phyloP scores from a whole-genome alignment of 495 filamentous ascomycete genomes.

The Trichoderma gamsii region DNA sequence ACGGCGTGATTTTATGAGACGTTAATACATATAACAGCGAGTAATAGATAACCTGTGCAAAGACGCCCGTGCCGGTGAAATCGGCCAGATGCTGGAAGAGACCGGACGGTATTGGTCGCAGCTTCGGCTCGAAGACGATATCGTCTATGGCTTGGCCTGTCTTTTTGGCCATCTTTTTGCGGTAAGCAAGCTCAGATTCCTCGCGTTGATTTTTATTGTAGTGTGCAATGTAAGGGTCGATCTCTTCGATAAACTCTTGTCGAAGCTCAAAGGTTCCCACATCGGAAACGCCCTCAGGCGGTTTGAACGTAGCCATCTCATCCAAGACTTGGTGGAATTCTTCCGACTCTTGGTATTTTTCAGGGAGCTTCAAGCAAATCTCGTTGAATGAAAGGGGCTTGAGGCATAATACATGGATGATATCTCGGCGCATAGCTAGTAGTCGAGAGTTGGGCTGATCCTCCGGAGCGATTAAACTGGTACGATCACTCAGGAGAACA shows the following conservation, averaged over 20 bases:
- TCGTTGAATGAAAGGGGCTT: slow-evolving; percentile 92
- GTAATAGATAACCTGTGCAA: slow-evolving; percentile 86
- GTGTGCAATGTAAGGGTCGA: slow-evolving; percentile 91
- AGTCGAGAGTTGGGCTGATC: slow-evolving; percentile 60
- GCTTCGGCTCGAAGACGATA: slow-evolving; percentile 86
- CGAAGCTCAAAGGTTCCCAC: slow-evolving; percentile 91
- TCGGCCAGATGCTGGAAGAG: slow-evolving; percentile 65
- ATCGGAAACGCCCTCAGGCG: slow-evolving; percentile 87
- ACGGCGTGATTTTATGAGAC: slow-evolving; percentile 56
- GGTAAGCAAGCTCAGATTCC: slow-evolving; percentile 85
- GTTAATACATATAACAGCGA: slow-evolving; percentile 71
- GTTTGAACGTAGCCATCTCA: slow-evolving; percentile 80
- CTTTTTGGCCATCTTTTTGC: slow-evolving; percentile 78
- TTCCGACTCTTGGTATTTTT: slow-evolving; percentile 76
- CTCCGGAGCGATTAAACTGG: slow-evolving; percentile 64
- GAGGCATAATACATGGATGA: slow-evolving; percentile 92
- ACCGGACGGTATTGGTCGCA: slow-evolving; percentile 70
- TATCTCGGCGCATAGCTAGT: slow-evolving; percentile 74
- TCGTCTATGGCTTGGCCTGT: slow-evolving; percentile 74
- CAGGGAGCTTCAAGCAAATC: slow-evolving; percentile 70
- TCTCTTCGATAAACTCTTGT: slow-evolving; percentile 69
- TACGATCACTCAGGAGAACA: slow-evolving; percentile 80
- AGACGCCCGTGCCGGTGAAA: slow-evolving; percentile 78
- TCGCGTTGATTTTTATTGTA: slow-evolving; percentile 97
- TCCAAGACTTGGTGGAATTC: slow-evolving; percentile 75